Evolutionary conservation across 495 filamentous ascomycete genomes (phyloP).

Genomic region (Acidomyces sp.): DNA sequence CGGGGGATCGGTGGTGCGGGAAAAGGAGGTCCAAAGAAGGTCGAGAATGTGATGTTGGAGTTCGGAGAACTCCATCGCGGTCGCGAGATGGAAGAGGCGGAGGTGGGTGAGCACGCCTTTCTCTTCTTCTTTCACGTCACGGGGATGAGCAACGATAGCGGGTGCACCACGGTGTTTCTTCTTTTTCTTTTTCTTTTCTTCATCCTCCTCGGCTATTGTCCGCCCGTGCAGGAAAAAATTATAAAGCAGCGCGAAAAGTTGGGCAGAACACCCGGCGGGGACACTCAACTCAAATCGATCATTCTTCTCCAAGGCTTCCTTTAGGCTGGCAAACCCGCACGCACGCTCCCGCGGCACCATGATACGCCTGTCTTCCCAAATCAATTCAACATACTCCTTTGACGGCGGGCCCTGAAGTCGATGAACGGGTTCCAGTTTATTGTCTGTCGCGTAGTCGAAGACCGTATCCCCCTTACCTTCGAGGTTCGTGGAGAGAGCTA

Average conservation of each 20-base stretch:
- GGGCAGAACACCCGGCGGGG: constrained; percentile 4
- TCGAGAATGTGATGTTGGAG: constrained; percentile 9
- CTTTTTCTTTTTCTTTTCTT: background rate
- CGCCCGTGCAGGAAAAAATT: constrained; percentile 9
- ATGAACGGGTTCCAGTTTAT: constrained; percentile 1
- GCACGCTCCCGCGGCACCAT: constrained; percentile 8
- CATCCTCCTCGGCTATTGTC: background rate
- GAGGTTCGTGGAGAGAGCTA: constrained; percentile 7
- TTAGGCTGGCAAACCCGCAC: constrained; percentile 3
- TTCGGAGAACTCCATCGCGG: constrained; percentile 15
- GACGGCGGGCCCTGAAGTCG: constrained; percentile 12
- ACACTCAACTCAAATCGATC: constrained; percentile 9
- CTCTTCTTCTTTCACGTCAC: background rate
- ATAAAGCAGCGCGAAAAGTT: constrained; percentile 3
- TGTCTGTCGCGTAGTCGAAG: constrained; percentile 5
- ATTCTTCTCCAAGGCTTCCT: constrained; percentile 10
- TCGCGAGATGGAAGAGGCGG: constrained; percentile 12
- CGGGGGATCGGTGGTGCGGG: constrained; percentile 6
- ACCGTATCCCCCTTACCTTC: constrained; percentile 10
- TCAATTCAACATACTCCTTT: constrained; percentile 12
- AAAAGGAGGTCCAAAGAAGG: constrained; percentile 6
- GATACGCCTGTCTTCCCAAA: constrained; percentile 15
- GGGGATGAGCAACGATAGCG: background rate
- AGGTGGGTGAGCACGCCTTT: constrained; percentile 5
- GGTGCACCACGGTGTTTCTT: background rate